phyloP scores from a whole-genome alignment of 1,284 basidiomycete species.

The Papiliotrema flavescens region DNA sequence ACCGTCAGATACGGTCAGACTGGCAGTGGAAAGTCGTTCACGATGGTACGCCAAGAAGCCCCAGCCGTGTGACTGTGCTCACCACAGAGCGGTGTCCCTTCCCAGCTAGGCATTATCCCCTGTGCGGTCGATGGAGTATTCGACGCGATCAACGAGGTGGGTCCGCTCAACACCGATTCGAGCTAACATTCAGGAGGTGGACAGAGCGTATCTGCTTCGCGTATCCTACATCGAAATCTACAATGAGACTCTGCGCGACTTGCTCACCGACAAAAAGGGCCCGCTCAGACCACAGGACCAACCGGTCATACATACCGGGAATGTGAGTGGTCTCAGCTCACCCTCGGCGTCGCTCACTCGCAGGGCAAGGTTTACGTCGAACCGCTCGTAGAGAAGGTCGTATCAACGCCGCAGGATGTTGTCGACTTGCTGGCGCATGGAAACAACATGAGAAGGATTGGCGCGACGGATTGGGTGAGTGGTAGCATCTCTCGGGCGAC shows the following conservation, averaged over 20 bases:
- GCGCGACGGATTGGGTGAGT: slow-evolving; percentile 56
- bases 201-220: slow-evolving; percentile 50
- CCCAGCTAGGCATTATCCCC: slow-evolving; percentile 56
- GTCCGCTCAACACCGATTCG: slow-evolving; percentile 11
- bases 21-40: slow-evolving; percentile 52
- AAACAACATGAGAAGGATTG: slow-evolving; percentile 52
- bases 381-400: slow-evolving; percentile 54
- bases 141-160: slow-evolving; percentile 49
- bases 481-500: not conserved
- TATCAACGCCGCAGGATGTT: slow-evolving; percentile 53
- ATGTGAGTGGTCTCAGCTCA: slow-evolving; percentile 23
- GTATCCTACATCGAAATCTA: slow-evolving; percentile 60
- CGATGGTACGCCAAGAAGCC: slow-evolving; percentile 31
- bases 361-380: slow-evolving; percentile 52
- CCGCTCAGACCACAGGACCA: slow-evolving; percentile 36
- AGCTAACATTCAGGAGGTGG: slow-evolving; percentile 25
- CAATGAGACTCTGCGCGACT: slow-evolving; percentile 57
- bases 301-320: slow-evolving; percentile 44
- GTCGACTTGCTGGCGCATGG: slow-evolving; percentile 52
- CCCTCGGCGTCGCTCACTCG: not conserved
- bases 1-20: slow-evolving; percentile 48
- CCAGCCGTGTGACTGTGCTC: not conserved
- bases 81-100: slow-evolving; percentile 47
- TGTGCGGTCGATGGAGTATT: slow-evolving; percentile 57
- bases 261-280: slow-evolving; percentile 46